phyloP scores from a whole-genome alignment of 108 stramenopile genomes.

The Bacterosira constricta region DNA sequence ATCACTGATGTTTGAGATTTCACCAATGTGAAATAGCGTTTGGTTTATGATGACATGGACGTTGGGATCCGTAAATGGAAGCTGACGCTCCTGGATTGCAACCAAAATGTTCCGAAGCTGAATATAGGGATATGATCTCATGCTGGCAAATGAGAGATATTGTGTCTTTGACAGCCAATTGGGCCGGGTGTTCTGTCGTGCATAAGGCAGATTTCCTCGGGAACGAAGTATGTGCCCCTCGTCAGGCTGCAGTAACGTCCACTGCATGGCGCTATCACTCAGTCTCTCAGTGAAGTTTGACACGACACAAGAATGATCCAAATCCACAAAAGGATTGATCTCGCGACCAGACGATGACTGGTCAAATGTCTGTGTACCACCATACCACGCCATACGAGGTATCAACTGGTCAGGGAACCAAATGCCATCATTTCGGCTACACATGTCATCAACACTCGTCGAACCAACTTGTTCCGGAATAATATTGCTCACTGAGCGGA shows the following conservation, averaged over 20 bases:
- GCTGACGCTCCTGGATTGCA: conserved; percentile 17
- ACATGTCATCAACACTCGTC: conserved; percentile 9
- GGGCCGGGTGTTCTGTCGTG: conserved; percentile 18
- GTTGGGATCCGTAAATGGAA: conserved; percentile 20
- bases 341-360: background rate
- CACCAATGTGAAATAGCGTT: conserved; percentile 56
- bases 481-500: conserved; percentile 2
- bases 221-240: background rate
- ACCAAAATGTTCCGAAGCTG: conserved; percentile 44
- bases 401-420: conserved; percentile 25
- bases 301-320: conserved; percentile 18
- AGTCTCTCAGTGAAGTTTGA: conserved; percentile 31
- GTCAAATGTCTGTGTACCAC: conserved; percentile 30
- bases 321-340: conserved; percentile 17
- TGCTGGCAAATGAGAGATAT: conserved; percentile 34
- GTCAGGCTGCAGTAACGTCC: conserved; percentile 31
- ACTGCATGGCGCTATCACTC: conserved; percentile 3
- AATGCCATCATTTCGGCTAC: conserved; percentile 6
- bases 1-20: conserved; percentile 3
- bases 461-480: conserved; percentile 9
- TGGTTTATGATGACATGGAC: conserved; percentile 48
- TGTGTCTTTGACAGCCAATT: conserved; percentile 36
- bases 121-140: conserved; percentile 47
- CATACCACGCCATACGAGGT: conserved; percentile 48
- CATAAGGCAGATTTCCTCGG: conserved; percentile 39